Conservation (phyloP, 768 basidiomycete species). For the Leccinum longicurvipes region DNA sequence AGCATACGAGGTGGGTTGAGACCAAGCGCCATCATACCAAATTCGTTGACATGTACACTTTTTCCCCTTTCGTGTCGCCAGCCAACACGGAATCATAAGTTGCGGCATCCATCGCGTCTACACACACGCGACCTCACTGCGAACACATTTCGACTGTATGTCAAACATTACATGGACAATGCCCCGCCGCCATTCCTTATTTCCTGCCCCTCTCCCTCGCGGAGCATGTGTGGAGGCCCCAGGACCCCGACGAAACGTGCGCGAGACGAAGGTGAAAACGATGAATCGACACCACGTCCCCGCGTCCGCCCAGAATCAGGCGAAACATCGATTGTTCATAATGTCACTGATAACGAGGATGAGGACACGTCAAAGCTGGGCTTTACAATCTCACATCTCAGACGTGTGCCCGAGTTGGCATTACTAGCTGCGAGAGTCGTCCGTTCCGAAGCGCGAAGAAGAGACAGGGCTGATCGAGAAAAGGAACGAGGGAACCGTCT, state of each 20-base stretch:
- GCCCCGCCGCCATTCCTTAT: conserved; percentile 22
- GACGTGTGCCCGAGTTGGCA: conserved; percentile 71
- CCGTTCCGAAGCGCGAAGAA: conserved; percentile 53
- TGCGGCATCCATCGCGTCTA: conserved; percentile 72
- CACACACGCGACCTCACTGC: conserved; percentile 64
- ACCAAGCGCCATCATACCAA: background rate
- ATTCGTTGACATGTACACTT: background rate
- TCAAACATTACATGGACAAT: conserved; percentile 79
- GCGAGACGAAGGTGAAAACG: conserved; percentile 6
- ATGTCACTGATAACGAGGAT: background rate
- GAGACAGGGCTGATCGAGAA: conserved; percentile 46
- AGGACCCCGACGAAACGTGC: conserved; percentile 35
- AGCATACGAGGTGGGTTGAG: conserved; percentile 4
- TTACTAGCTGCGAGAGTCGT: conserved; percentile 64
- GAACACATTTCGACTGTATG: conserved; percentile 69
- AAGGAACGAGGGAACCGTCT: conserved; percentile 22
- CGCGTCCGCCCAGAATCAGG: background rate
- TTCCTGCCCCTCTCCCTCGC: conserved; percentile 1
- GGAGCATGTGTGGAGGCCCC: conserved; percentile 1
- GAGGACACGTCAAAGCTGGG: conserved; percentile 32
- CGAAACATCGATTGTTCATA: background rate
- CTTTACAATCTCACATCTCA: conserved; percentile 71
- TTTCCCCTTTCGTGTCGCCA: background rate
- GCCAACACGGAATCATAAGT: conserved; percentile 35
- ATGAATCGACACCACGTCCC: conserved; percentile 16